Base-by-base conservation (phyloP, 352 stramenopile genomes). In the Pythium apleroticum region DNA sequence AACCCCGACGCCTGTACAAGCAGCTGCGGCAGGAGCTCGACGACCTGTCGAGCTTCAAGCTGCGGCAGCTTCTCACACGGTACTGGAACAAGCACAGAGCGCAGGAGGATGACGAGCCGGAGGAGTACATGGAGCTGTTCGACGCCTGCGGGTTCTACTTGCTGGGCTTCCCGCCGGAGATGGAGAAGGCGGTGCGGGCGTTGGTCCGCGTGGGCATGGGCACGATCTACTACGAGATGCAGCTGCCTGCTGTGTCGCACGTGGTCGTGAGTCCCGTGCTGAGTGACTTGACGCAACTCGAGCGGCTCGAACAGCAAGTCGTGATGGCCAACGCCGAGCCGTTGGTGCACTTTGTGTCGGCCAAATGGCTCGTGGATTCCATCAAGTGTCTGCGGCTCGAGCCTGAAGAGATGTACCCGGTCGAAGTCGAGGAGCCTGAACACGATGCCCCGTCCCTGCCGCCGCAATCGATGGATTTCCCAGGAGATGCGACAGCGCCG, bases 141-240 rank as follows among this genome's bases (percentile, higher is more conserved):
- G 84, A 93, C 55, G 76, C 75, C 6, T 93, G 84, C 48, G 75
- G 83, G 11, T 61, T 93, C 49, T 78, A 80, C 31, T 37, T 93
- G 4, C 43, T 89, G 4, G 84, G 84, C 0, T 93, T 91, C 22
- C 60, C 71, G 1, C 56, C 70, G 10, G 71, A 76, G 19, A 75
- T 82, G 60, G 69, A 77, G 27, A 49, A 62, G 0, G 27, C 71
- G 25, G 37, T 93, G 30, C 80, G 88, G 59, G 61, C 53, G 22
- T 48, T 93, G 25, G 74, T 91, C 59, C 81, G 84, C 15, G 74
- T 71, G n/a, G 75, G 75, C 10, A 88, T 91, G 81, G 84, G 84
- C 27, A 85, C 81, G 45, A 84, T 89, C 41, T 91, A 86, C 54
- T 77, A 89, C 46, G 70, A 84, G 25, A 63, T 89, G 56, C 75